A percentile compares a stretch with the other conserved stretches of the same genome.
phyloP scores from a whole-genome alignment of 257 asterid genomes.

The Solanum ahanhuiri region DNA sequence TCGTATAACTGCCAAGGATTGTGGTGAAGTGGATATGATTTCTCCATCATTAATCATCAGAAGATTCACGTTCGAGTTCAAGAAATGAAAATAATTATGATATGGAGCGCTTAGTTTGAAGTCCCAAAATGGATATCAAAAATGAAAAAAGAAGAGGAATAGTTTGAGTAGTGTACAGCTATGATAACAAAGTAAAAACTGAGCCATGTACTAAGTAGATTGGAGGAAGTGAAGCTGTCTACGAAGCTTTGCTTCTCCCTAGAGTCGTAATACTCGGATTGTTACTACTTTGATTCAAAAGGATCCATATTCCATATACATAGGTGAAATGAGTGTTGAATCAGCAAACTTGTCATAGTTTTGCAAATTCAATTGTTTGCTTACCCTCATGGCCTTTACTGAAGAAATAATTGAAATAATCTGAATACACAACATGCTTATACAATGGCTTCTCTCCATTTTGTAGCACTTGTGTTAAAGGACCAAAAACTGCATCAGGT shows the following conservation, averaged over 20 bases:
- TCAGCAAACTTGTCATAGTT: conserved; percentile 11
- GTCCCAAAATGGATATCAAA: neutral
- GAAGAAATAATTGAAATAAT: conserved; percentile 44
- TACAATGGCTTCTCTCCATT: conserved; percentile 31
- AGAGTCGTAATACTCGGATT: neutral
- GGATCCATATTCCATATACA: neutral
- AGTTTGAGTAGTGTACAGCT: neutral
- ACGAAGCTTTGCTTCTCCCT: neutral
- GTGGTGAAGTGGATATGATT: neutral
- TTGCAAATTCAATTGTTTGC: conserved; percentile 30
- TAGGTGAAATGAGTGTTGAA: neutral
- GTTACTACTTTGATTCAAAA: neutral
- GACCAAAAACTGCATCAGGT: conserved; percentile 27
- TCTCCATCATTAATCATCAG: neutral
- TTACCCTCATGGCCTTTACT: conserved; percentile 49
- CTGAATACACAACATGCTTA: conserved; percentile 24
- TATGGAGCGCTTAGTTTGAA: neutral
- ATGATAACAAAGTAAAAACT: neutral
- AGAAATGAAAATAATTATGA: neutral
- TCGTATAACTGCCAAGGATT: neutral
- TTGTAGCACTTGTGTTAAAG: conserved; percentile 28
- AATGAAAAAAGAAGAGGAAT: neutral
- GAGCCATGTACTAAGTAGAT: neutral
- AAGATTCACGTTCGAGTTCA: neutral
- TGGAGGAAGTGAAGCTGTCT: neutral